phyloP scores from a whole-genome alignment of 306 rosid species.

The Vicia sativa region DNA sequence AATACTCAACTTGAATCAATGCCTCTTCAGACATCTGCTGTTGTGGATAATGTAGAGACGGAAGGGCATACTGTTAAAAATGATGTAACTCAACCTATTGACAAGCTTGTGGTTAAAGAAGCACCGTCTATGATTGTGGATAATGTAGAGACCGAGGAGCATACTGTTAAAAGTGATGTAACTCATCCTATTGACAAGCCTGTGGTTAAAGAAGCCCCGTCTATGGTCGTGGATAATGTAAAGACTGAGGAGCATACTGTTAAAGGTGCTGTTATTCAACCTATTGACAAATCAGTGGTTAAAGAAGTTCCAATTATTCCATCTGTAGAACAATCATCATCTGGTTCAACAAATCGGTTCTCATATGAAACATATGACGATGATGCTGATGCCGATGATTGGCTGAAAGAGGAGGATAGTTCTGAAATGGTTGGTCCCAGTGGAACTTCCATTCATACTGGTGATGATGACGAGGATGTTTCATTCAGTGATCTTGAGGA shows the following conservation, averaged over 20 bases:
- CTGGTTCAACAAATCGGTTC: constrained; percentile 52
- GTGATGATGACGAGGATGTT: constrained; percentile 82
- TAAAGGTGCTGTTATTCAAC: constrained; percentile 51
- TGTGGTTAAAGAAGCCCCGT: constrained; percentile 32
- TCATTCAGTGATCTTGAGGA: constrained; percentile 98
- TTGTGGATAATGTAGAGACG: not conserved
- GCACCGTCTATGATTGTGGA: no score
- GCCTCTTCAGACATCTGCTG: constrained; percentile 44
- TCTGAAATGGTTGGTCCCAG: constrained; percentile 72
- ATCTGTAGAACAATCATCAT: constrained; percentile 36
- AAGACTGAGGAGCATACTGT: constrained; percentile 64
- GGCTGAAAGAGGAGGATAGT: constrained; percentile 93
- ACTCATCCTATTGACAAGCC: no score
- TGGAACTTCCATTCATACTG: constrained; percentile 60
- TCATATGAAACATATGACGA: constrained; percentile 64
- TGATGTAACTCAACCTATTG: no score
- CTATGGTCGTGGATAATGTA: constrained; percentile 43
- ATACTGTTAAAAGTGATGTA: no score
- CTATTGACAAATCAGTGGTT: constrained; percentile 61
- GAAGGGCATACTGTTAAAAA: no score
- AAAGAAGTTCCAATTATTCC: constrained; percentile 55
- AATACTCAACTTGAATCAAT: constrained; percentile 48
- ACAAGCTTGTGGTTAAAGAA: no score
- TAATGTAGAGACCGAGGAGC: no score
- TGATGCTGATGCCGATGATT: constrained; percentile 89